Conservation (phyloP, 805 yeast genomes). For the Suhomyces prunicola region DNA sequence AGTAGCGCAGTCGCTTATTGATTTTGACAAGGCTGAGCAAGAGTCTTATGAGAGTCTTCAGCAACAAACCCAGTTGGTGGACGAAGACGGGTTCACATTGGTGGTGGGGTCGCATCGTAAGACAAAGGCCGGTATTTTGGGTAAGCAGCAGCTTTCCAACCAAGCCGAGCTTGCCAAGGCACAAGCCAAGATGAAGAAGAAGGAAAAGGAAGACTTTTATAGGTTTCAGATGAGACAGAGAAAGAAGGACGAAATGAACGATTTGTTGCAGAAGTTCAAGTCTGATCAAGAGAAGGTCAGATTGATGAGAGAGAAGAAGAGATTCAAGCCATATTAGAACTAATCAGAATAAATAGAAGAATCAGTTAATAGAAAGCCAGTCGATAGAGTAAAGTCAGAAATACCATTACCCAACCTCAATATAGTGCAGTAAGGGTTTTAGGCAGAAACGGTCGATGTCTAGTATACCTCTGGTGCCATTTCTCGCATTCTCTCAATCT, state of each 20-base stretch:
- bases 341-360: neutral
- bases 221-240: slow-evolving; percentile 93
- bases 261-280: slow-evolving; percentile 76
- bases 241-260: slow-evolving; percentile 90
- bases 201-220: slow-evolving; percentile 88
- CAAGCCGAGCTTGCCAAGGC: slow-evolving; percentile 36
- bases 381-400: neutral
- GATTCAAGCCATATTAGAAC: slow-evolving; percentile 70
- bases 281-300: slow-evolving; percentile 85
- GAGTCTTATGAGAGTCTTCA: slow-evolving; percentile 54
- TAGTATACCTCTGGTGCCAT: too few species aligned
- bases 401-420: too few species aligned
- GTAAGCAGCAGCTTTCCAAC: slow-evolving; percentile 45
- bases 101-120: slow-evolving; percentile 87
- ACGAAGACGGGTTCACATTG: slow-evolving; percentile 90
- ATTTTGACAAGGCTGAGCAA: slow-evolving; percentile 69
- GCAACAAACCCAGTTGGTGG: slow-evolving; percentile 61
- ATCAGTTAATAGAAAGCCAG: neutral
- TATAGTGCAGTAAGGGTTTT: too few species aligned
- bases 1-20: slow-evolving; percentile 59
- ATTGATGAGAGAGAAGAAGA: slow-evolving; percentile 72
- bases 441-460: too few species aligned
- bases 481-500: too few species aligned
- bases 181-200: slow-evolving; percentile 56
- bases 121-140: slow-evolving; percentile 68